Evolutionary conservation across 495 filamentous ascomycete species (phyloP), one percentile per base, ranked within the genome.

Genomic region (Sporormia fimetaria): DNA sequence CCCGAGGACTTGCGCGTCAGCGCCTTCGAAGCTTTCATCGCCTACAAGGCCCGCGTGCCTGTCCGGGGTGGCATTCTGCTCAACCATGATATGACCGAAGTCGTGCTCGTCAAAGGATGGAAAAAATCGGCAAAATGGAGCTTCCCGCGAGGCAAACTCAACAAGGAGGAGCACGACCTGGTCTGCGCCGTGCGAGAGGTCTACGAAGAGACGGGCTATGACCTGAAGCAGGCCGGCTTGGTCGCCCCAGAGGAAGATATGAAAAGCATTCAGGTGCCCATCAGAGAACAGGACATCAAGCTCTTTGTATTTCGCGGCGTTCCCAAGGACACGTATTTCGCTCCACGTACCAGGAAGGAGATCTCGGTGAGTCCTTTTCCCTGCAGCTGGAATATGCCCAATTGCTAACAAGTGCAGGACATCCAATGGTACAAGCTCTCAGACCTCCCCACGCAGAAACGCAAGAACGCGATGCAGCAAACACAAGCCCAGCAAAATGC

Each of bases 81-180:
- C 24, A 94, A 94, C 54, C 68, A 87, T 18, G 70, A 71, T 6
- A 93, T 98, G 88, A 85, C 95, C 54, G 73, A 86, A 34, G 80
- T 83, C 3, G 77, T 98, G 3, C 65, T 96, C 42, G 90, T 98
- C 23, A 90, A 94, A 55, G 92, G 90, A 17, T 96, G 87, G 82
- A 96, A 95, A 68, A 95, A 94, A 57, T 80, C 81, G 10, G 79
- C 88, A 4, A 87, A 78, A 52, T 96, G 92, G 92, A 94, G 87
- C 55, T 98, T 96, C 42, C 90, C 90, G 0, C 62, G 90, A 25
- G 90, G 90, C 5, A 98, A 98, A 60, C 95, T 98, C 60, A 94
- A 95, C 61, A 88, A 88, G 63, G 81, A 88, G 54, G 90, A 98
- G 63, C 77, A 78, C 30, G 88, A 96, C 47, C 62, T 94, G 25